Conservation (phyloP, 177 flowering plant genomes). For the Vitis hybrid region DNA sequence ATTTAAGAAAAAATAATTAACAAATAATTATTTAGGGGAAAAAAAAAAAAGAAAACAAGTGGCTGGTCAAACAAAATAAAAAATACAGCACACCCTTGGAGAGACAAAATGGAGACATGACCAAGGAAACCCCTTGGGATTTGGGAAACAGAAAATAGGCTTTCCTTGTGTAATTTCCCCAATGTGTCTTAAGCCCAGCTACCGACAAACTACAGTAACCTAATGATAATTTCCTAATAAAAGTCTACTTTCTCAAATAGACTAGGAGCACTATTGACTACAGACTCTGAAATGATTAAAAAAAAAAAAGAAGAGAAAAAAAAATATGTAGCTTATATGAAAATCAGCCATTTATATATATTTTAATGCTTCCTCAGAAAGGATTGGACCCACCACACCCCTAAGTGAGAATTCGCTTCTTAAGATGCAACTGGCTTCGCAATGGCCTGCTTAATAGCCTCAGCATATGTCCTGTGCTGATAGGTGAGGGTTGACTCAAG, state of each 20-base stretch:
- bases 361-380: slow-evolving; percentile 8
- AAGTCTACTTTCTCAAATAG: background rate
- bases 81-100: slow-evolving; percentile 5
- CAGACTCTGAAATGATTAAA: background rate
- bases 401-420: slow-evolving; percentile 17
- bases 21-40: too few relatives aligned
- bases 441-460: slow-evolving; percentile 76
- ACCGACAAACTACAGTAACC: slow-evolving; percentile 5
- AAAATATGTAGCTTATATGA: slow-evolving; percentile 13
- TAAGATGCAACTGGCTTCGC: slow-evolving; percentile 66
- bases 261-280: slow-evolving; percentile 12
- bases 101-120: slow-evolving; percentile 5
- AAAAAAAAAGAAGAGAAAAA: background rate
- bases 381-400: slow-evolving; percentile 6
- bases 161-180: slow-evolving; percentile 10
- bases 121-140: background rate
- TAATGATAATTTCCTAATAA: background rate
- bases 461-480: slow-evolving; percentile 93
- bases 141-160: background rate
- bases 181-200: background rate
- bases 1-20: too few relatives aligned
- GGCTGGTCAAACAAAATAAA: slow-evolving; percentile 9
- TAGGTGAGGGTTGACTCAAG: slow-evolving; percentile 94
- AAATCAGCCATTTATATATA: slow-evolving; percentile 12
- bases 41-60: background rate